Conservation (phyloP, 495 filamentous ascomycete genomes). For the Penicillium taxi region DNA sequence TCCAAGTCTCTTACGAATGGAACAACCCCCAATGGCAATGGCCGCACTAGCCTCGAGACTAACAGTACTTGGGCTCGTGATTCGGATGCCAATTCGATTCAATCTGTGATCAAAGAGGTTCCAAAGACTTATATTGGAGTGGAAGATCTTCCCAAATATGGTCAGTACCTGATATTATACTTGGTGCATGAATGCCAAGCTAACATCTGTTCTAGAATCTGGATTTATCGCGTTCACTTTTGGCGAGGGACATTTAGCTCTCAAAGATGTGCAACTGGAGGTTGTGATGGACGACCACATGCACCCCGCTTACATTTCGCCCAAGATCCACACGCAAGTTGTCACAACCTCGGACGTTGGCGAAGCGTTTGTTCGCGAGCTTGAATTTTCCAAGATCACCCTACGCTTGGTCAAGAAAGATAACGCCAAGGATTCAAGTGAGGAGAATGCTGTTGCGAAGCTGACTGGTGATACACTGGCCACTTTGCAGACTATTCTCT, state of each 20-base stretch:
- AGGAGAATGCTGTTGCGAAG: slow-evolving; percentile 68
- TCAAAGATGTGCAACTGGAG: slow-evolving; percentile 71
- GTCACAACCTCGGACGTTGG: slow-evolving; percentile 80
- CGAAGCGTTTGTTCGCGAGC: slow-evolving; percentile 90
- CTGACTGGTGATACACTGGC: slow-evolving; percentile 77
- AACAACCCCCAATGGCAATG: slow-evolving; percentile 19
- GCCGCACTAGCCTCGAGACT: slow-evolving; percentile 33
- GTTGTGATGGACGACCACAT: slow-evolving; percentile 90
- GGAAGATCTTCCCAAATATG: slow-evolving; percentile 72
- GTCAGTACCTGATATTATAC: slow-evolving; percentile 30
- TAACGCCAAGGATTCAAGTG: slow-evolving; percentile 64
- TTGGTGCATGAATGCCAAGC: slow-evolving; percentile 4
- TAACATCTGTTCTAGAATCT: slow-evolving; percentile 52
- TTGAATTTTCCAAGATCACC: slow-evolving; percentile 90
- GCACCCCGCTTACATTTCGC: slow-evolving; percentile 80
- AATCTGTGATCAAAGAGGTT: slow-evolving; percentile 44
- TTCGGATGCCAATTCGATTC: slow-evolving; percentile 32
- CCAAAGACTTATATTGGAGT: slow-evolving; percentile 71
- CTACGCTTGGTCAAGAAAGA: slow-evolving; percentile 70
- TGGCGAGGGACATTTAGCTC: slow-evolving; percentile 74
- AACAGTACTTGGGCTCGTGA: slow-evolving; percentile 20
- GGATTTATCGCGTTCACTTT: slow-evolving; percentile 93
- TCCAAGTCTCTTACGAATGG: slow-evolving; percentile 19
- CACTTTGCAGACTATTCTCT: slow-evolving; percentile 78
- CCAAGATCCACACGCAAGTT: slow-evolving; percentile 56